A percentile compares a stretch with the other conserved stretches of the same genome.
These are phyloP conservation scores for Mycena metata DNA, from an alignment of 768 basidiomycete species.

Conservation along the genomic window DNA sequence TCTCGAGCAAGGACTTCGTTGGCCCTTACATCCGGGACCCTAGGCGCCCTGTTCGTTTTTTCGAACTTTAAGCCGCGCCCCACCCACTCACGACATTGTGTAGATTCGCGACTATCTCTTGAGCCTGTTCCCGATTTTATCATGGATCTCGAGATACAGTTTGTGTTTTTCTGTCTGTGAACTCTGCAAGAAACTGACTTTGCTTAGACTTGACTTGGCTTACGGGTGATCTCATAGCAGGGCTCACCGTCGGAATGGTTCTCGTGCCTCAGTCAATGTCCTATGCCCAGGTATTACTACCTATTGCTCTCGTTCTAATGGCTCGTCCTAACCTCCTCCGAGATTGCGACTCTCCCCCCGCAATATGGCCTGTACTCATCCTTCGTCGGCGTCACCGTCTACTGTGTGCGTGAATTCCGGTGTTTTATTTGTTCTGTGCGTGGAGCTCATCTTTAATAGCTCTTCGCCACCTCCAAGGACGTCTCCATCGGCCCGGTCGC, in stretches of 20 bases:
- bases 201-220: conserved; percentile 80
- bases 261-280: conserved; percentile 96
- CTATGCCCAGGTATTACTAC: conserved; percentile 73
- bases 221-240: conserved; percentile 89
- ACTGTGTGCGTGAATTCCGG: conserved; percentile 70
- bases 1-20: conserved; percentile 72
- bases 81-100: conserved; percentile 14
- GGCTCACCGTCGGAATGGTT: conserved; percentile 94
- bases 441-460: conserved; percentile 52
- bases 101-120: conserved; percentile 75
- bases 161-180: conserved; percentile 42
- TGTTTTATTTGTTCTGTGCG: conserved; percentile 1
- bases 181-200: conserved; percentile 5
- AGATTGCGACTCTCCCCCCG: conserved; percentile 87
- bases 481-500: conserved; percentile 99
- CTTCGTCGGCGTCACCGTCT: conserved; percentile 88
- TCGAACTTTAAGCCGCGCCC: conserved; percentile 19
- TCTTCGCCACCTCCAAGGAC: conserved; percentile 98
- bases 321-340: background rate
- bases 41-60: conserved; percentile 60
- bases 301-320: conserved; percentile 7
- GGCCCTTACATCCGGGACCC: conserved; percentile 58
- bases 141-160: conserved; percentile 93
- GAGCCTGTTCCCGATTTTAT: conserved; percentile 85
- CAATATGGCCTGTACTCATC: conserved; percentile 96